Base-by-base conservation (phyloP, 805 yeast species). In the Yamadazyma ubonensis region DNA sequence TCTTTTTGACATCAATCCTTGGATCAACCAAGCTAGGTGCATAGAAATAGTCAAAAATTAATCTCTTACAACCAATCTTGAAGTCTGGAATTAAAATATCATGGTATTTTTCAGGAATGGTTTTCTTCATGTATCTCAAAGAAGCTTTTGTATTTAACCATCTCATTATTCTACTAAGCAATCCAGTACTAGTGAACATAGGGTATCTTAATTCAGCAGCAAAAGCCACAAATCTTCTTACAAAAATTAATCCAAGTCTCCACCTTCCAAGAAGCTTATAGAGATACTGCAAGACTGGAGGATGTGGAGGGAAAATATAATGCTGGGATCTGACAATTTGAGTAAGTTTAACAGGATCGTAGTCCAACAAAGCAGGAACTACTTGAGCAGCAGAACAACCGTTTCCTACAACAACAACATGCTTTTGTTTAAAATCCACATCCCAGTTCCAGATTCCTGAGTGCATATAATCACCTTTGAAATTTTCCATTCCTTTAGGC, bases 361-460 rank as follows among this genome's bases (percentile, higher is more conserved):
- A 43, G 29, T 54, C 56, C 45, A 67, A 48, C 21, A 67, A 41
- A 0, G 61, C 62, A 6, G 73, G 72, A 11, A 67, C 49, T n/a
- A 67, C 53, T 44, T 67, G 72, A 16, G 59, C 61, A 2, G 71
- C 72, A 4, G 71, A 65, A 41, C 73, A 67, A 2, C 73, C 73
- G 48, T 65, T 65, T 11, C 73, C 73, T 20, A 67, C 50, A 9
- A 67, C 71, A 5, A 64, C 55, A 9, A 67, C 70, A 9, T 58
- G 53, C 42, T 67, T 67, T 23, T 50, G 57, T 39, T 61, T 54
- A 43, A 67, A 53, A 14, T 55, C 52, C 8, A 63, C 63, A 8
- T 48, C 37, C 43, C 66, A 64, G 39, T 65, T 57, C 59, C 65
- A 67, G 26, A 66, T 38, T 1, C 70, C 73, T 1, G 71, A 65